Evolutionary conservation across 345 rosid genomes (phyloP).

Genomic region (Citrus medica): DNA sequence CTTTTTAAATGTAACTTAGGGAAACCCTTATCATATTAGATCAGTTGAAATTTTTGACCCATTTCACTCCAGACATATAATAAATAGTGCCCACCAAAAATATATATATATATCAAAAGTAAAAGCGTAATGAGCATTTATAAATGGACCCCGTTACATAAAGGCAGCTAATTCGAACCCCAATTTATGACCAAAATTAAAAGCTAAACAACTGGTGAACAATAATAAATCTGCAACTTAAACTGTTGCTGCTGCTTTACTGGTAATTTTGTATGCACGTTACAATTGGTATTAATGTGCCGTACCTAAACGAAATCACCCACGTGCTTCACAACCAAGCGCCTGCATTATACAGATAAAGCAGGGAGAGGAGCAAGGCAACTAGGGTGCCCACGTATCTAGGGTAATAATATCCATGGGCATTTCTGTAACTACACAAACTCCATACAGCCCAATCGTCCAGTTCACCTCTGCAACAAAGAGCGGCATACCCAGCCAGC

Average conservation of each 20-base stretch:
- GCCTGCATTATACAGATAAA: conserved; percentile 26
- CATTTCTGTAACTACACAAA: neutral
- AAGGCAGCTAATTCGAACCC: neutral
- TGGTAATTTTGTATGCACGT: neutral
- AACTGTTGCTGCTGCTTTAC: neutral
- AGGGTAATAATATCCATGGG: neutral
- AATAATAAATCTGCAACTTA: neutral
- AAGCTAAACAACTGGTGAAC: neutral
- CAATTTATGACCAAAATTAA: no score
- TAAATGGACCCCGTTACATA: neutral
- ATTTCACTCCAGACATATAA: no score
- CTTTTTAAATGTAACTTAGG: no score
- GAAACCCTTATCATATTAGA: no score
- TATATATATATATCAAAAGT: neutral
- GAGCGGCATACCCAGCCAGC: neutral
- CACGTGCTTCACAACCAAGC: conserved; percentile 39
- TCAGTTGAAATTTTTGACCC: no score
- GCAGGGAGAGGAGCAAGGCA: neutral
- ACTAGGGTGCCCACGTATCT: neutral
- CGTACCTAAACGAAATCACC: conserved; percentile 4
- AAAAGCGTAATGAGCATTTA: neutral
- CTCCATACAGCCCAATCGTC: neutral
- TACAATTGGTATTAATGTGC: neutral
- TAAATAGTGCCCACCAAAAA: neutral
- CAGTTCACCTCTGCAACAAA: neutral